Base-by-base conservation (phyloP, 2,329 filamentous ascomycete genomes). In the Mycocentrospora acerina region DNA sequence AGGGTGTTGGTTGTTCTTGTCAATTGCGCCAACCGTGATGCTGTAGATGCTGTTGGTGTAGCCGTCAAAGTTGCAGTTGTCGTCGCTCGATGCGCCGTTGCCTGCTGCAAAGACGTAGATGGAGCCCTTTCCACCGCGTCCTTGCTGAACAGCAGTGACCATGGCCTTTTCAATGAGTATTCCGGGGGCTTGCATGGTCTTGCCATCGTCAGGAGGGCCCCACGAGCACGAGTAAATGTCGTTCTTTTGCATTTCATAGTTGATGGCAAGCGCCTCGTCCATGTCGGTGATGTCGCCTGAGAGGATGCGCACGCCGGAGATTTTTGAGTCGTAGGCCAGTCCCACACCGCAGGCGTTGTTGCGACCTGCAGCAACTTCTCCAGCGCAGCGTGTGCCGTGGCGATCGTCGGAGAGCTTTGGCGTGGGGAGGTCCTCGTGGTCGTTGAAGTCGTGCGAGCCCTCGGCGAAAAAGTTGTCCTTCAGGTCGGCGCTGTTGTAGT, bases 31-130 rank as follows among this genome's bases (percentile, higher is more conserved):
- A 13, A 98, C 90, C 0, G 90, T 95, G 56, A 98, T 93, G 66
- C 90, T 96, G 76, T 97, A 98, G 57, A 98, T 98, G 64, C 90
- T 96, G 74, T 98, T 98, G 43, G 93, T 98, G 70, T 98, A 98
- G 26, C 93, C 93, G 63, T 98, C 93, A 65, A 98, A 98, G 67
- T 98, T 98, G 78, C 93, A 98, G 70, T 98, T 97, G 67, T 98
- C 93, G 31, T 88, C 90, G 49, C 75, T 81, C 3, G 77, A 75
- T 8, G 91, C 94, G 41, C 93, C 93, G 61, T 98, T 98, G 42
- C 93, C 93, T 51, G 91, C 90, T 29, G 93, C 93, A 68, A 98
- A 98, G 37, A 98, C 93, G 60, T 90, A 98, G 51, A 98, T 87
- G 18, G 89, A 95, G 7, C 93, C 93, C 36, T 84, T 81, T 3